Evolutionary conservation across 371 early-diverging fungal genomes (phyloP).

Genomic region (Mucor piriformis): DNA sequence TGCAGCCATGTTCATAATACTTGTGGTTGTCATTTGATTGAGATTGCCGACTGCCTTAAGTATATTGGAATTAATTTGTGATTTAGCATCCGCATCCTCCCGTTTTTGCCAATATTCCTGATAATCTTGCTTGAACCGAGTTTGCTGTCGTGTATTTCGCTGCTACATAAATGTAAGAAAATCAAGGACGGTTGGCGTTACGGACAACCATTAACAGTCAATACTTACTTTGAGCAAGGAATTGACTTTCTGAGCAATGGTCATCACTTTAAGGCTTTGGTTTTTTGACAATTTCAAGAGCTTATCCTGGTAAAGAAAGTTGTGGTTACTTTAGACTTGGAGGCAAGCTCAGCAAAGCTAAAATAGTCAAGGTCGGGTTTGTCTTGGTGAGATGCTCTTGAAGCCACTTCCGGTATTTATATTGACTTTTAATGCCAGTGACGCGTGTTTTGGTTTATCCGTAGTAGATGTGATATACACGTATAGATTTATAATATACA

Average conservation of each 20-base stretch:
- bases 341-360: background rate
- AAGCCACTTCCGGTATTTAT: background rate
- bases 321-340: conserved; percentile 1
- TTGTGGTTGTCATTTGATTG: no score
- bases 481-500: no score
- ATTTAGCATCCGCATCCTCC: no score
- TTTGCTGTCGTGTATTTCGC: no score
- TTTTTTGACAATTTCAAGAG: background rate
- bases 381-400: background rate
- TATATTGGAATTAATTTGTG: no score
- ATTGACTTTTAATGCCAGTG: background rate
- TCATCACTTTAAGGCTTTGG: conserved; percentile 1
- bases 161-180: no score
- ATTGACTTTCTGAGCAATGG: conserved; percentile 4
- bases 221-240: background rate
- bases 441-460: background rate
- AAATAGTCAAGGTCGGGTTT: background rate
- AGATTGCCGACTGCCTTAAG: no score
- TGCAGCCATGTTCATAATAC: no score
- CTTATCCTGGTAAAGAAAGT: background rate
- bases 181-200: no score
- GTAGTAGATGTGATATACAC: background rate
- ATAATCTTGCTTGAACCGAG: no score
- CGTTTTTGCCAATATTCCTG: no score
- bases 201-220: background rate